Conservation (phyloP, 305 asterid species). For the Caryopteris hybrid region DNA sequence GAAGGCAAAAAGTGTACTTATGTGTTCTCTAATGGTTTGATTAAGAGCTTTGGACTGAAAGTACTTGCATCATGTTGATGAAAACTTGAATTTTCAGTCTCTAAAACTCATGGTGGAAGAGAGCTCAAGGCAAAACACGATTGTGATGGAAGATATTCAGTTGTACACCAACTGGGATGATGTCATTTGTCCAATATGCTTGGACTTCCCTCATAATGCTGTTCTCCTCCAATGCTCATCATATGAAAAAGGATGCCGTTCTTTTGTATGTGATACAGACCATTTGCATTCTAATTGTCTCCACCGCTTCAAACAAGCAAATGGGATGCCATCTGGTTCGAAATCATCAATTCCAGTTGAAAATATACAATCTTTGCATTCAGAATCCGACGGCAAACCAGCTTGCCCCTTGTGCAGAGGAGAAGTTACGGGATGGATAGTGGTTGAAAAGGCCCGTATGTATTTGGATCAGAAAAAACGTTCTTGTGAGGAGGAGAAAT, state of each 20-base stretch:
- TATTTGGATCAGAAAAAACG: conserved; percentile 63
- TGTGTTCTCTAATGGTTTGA: neutral
- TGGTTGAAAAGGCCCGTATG: conserved; percentile 56
- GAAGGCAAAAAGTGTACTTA: neutral
- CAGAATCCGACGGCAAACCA: conserved; percentile 37
- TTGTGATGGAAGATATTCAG: conserved; percentile 50
- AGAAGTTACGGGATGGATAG: conserved; percentile 76
- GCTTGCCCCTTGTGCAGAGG: conserved; percentile 81
- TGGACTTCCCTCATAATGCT: conserved; percentile 71
- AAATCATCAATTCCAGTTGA: conserved; percentile 32
- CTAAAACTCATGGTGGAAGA: conserved; percentile 26
- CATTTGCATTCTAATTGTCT: conserved; percentile 79
- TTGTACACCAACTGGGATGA: conserved; percentile 60
- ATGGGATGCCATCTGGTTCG: conserved; percentile 38
- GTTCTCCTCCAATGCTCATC: conserved; percentile 86
- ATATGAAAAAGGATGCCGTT: conserved; percentile 61
- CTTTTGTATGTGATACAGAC: conserved; percentile 76
- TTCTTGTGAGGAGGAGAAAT: conserved; percentile 64
- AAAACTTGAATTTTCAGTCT: conserved; percentile 26
- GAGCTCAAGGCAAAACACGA: conserved; percentile 13
- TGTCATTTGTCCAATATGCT: conserved; percentile 70
- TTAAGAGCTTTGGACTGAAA: conserved; percentile 10
- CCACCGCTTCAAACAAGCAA: conserved; percentile 67
- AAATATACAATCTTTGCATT: conserved; percentile 14
- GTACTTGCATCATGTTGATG: conserved; percentile 12